A percentile compares a stretch with the other conserved stretches of the same genome.
Evolutionary conservation across 306 rosid genomes (phyloP).

Genomic region (Cyamopsis tetragonoloba): DNA sequence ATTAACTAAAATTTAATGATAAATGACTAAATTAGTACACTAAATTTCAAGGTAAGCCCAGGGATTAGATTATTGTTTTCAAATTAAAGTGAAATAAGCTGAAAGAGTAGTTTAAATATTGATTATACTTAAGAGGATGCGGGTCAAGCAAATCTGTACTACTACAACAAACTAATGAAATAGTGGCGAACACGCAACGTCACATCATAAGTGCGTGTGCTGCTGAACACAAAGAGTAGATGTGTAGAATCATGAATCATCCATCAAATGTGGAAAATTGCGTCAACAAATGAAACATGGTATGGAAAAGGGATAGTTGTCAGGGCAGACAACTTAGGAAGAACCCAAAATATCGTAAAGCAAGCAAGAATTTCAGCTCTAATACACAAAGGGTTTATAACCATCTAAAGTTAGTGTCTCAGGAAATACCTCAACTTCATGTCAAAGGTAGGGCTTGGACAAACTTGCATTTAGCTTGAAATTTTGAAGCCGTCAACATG

Average conservation of each 20-base stretch:
- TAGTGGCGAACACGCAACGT: conserved; percentile 15
- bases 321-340: not conserved
- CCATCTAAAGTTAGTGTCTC: not conserved
- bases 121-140: not conserved
- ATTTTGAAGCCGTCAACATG: not conserved
- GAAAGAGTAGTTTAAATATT: not conserved
- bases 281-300: conserved; percentile 15
- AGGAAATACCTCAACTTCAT: not conserved
- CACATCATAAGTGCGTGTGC: conserved; percentile 8
- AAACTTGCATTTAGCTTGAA: not conserved
- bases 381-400: not conserved
- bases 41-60: no score
- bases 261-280: not conserved
- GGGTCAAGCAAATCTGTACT: not conserved
- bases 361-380: not conserved
- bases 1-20: not conserved
- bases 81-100: not conserved
- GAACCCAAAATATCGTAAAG: not conserved
- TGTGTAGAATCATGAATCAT: not conserved
- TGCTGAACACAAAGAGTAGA: not conserved
- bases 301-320: not conserved
- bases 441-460: not conserved
- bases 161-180: not conserved
- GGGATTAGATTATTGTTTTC: not conserved
- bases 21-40: no score